A percentile compares a stretch with the other conserved stretches of the same genome.
These are phyloP conservation scores for Dysphania ambrosioides DNA, from an alignment of 148 eudicot genomes.

Conservation along the genomic window DNA sequence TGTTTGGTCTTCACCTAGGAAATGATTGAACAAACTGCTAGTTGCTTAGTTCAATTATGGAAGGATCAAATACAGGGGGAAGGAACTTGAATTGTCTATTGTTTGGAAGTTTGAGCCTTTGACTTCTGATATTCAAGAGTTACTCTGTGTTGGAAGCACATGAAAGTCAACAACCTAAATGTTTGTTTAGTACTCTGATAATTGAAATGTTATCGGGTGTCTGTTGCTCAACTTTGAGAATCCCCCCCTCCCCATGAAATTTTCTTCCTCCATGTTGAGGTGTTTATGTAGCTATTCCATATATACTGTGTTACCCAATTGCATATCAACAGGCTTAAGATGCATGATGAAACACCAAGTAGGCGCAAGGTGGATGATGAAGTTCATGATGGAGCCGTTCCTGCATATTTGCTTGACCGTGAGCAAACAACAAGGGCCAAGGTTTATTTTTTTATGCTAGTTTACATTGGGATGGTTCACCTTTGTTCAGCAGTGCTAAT, in stretches of 20 bases:
- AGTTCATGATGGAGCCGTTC: conserved; percentile 86
- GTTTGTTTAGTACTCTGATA: not conserved
- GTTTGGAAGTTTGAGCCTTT: not conserved
- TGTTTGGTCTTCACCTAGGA: too few species aligned
- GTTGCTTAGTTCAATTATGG: not conserved
- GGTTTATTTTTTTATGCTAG: conserved; percentile 41
- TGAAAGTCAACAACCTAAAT: not conserved
- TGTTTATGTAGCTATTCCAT: not conserved
- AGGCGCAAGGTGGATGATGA: conserved; percentile 97
- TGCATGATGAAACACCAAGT: conserved; percentile 87
- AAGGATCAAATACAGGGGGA: not conserved
- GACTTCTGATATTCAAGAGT: too few species aligned
- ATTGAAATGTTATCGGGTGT: too few species aligned
- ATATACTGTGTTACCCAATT: not conserved
- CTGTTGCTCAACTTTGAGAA: not conserved
- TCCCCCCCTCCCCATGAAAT: not conserved
- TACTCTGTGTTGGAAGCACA: too few species aligned
- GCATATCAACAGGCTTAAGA: conserved; percentile 54
- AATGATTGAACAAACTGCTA: not conserved
- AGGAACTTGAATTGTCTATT: not conserved
- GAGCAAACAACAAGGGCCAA: conserved; percentile 84
- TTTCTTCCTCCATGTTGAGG: not conserved
- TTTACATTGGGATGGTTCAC: not conserved
- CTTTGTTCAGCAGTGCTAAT: not conserved
- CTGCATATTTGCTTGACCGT: conserved; percentile 97